Evolutionary conservation across 2,329 filamentous ascomycete species (phyloP).

Genomic region (Macrophomina tecta): DNA sequence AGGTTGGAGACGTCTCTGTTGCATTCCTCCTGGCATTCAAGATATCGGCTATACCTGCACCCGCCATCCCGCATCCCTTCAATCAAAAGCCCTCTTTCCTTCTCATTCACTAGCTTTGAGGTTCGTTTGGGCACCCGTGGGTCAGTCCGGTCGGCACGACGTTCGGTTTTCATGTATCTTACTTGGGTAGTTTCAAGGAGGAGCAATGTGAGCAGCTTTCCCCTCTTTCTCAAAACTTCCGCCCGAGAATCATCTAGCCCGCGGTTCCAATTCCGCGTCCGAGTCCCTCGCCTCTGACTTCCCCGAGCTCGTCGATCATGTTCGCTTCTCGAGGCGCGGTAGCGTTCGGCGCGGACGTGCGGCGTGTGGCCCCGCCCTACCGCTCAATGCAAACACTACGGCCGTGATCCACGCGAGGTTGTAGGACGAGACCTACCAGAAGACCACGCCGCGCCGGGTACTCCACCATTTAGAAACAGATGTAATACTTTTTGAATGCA

Average conservation of each 20-base stretch:
- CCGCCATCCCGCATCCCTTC: not conserved
- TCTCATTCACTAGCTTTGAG: slow-evolving; percentile 17
- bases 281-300: slow-evolving; percentile 8
- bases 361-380: slow-evolving; percentile 10
- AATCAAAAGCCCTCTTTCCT: not conserved
- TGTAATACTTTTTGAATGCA: not conserved
- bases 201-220: slow-evolving; percentile 14
- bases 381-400: slow-evolving; percentile 23
- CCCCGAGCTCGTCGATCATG: slow-evolving; percentile 15
- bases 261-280: not conserved
- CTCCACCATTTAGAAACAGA: slow-evolving; percentile 23
- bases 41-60: slow-evolving; percentile 18
- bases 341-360: slow-evolving; percentile 9
- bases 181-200: slow-evolving; percentile 26
- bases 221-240: slow-evolving; percentile 11
- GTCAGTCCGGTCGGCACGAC: slow-evolving; percentile 22
- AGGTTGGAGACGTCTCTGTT: slow-evolving; percentile 20
- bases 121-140: slow-evolving; percentile 18
- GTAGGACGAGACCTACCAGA: slow-evolving; percentile 12
- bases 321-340: slow-evolving; percentile 12
- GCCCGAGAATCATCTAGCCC: not conserved
- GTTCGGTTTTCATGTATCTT: slow-evolving; percentile 25
- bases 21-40: slow-evolving; percentile 16
- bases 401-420: slow-evolving; percentile 22
- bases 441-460: not conserved